Percentiles rank a stretch among this genome's conserved stretches.
These are phyloP conservation scores for Evansstolkia leycettana DNA, from an alignment of 495 filamentous ascomycete genomes.

Conservation along the genomic window DNA sequence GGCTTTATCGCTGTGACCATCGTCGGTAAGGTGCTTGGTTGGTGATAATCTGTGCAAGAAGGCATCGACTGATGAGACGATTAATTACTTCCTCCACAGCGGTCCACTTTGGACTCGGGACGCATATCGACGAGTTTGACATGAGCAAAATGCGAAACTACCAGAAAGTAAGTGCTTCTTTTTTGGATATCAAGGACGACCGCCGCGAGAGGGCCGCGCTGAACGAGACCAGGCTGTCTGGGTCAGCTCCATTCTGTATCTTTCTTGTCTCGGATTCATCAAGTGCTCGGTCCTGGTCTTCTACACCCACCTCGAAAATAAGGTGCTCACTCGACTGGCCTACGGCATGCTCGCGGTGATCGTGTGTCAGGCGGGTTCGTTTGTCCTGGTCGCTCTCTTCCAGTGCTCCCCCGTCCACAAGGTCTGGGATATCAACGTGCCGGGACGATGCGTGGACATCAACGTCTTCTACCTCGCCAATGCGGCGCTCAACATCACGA, in stretches of 20 bases:
- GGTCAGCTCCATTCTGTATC: constrained; percentile 31
- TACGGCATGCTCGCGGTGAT: constrained; percentile 22
- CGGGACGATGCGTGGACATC: constrained; percentile 32
- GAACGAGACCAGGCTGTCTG: constrained; percentile 18
- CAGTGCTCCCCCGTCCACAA: constrained; percentile 23
- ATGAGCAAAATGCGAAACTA: constrained; percentile 13
- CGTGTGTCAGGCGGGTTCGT: constrained; percentile 17
- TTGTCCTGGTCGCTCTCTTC: constrained; percentile 25
- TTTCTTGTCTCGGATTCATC: constrained; percentile 26
- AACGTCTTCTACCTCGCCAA: constrained; percentile 34
- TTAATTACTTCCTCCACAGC: constrained; percentile 9
- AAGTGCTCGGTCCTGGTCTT: constrained; percentile 28
- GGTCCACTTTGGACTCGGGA: constrained; percentile 22
- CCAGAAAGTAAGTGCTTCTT: neutral
- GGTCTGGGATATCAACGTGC: constrained; percentile 15
- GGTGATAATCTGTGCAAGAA: neutral
- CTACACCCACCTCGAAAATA: constrained; percentile 28
- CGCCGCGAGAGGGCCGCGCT: no score
- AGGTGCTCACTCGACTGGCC: constrained; percentile 17
- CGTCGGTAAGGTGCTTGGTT: constrained; percentile 13
- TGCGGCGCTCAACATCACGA: constrained; percentile 37
- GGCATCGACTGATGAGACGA: no score
- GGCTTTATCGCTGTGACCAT: constrained; percentile 23
- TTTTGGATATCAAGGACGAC: neutral
- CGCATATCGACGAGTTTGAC: constrained; percentile 15